A percentile compares a stretch with the other conserved stretches of the same genome.
Evolutionary conservation across 176 grass and related monocot genomes (phyloP).

Genomic region (Oryza rufipogon): DNA sequence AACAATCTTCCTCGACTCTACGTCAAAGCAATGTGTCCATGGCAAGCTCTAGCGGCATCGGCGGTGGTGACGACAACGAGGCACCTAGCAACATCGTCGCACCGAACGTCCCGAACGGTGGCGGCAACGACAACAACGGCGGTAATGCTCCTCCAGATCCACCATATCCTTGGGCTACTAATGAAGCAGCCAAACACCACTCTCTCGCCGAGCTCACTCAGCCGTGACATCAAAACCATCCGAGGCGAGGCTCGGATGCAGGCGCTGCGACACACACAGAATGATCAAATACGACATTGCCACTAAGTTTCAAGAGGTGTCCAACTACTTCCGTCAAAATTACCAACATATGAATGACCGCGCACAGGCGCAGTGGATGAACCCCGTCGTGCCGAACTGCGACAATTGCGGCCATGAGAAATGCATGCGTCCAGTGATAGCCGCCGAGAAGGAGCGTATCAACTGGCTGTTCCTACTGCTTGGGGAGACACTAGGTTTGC

Average conservation of each 20-base stretch:
- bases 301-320: conserved; percentile 41
- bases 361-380: conserved; percentile 30
- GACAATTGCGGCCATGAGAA: conserved; percentile 21
- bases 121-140: background rate
- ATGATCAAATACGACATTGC: conserved; percentile 13
- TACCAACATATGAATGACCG: conserved; percentile 48
- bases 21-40: background rate
- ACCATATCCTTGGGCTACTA: conserved; percentile 57
- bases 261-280: background rate
- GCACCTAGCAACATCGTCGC: no score
- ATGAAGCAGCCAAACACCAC: conserved; percentile 13
- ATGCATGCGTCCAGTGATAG: conserved; percentile 42
- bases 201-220: conserved; percentile 13
- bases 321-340: conserved; percentile 24
- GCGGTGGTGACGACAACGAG: background rate
- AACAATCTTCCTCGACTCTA: background rate
- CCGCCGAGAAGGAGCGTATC: conserved; percentile 48
- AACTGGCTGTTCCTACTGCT: conserved; percentile 82
- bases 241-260: conserved; percentile 54
- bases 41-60: background rate
- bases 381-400: conserved; percentile 32
- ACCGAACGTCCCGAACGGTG: fast-evolving
- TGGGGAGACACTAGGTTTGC: conserved; percentile 41
- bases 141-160: background rate
- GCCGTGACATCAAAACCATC: conserved; percentile 14